Base-by-base conservation (phyloP, 1,139 yeast species). In the Suhomyces wounanorum region DNA sequence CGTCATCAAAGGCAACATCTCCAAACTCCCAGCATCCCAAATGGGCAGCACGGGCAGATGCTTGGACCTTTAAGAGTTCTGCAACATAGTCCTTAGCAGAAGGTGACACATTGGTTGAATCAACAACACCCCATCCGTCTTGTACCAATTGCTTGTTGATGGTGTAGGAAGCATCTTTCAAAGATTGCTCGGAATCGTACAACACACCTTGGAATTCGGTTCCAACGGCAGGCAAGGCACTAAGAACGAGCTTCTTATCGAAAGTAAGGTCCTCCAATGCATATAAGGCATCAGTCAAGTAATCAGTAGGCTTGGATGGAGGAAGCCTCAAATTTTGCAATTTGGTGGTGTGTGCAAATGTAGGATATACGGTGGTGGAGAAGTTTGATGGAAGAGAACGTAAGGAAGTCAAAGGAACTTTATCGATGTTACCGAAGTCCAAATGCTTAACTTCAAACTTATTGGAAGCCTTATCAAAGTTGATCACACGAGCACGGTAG, bases 1-100 rank as follows among this genome's bases (percentile, higher is more conserved):
- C 77, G 10, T 85, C 90, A 49, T 84, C 87, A 49, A 77, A 84
- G 18, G 86, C 77, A 46, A 87, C 81, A 63, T 87, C 94, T 47
- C 96, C 96, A 60, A 83, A 85, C 67, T 86, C 86, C 95, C 95
- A 88, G 62, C 90, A 86, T 10, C 95, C 95, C 40, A 72, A 65
- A 54, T 83, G 87, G 40, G 66, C 69, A 9, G 68, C 54, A 63
- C 77, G 82, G 31, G 94, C 94, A 16, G 57, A 51, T 37, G 60
- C 57, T 64, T 83, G 84, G 10, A 69, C 75, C 40, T 63, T 60
- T 52, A 77, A 62, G 44, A 85, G 65, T 41, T 68, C 77, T 23
- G 66, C 64, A 53, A 75, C 74, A 45, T 71, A 68, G 37, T 67
- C 69, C 47, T 68, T 69, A 48, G 74, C 70, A 9, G 72, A 61